Conservation (phyloP, 495 filamentous ascomycete genomes). For the Neurospora sp. region DNA sequence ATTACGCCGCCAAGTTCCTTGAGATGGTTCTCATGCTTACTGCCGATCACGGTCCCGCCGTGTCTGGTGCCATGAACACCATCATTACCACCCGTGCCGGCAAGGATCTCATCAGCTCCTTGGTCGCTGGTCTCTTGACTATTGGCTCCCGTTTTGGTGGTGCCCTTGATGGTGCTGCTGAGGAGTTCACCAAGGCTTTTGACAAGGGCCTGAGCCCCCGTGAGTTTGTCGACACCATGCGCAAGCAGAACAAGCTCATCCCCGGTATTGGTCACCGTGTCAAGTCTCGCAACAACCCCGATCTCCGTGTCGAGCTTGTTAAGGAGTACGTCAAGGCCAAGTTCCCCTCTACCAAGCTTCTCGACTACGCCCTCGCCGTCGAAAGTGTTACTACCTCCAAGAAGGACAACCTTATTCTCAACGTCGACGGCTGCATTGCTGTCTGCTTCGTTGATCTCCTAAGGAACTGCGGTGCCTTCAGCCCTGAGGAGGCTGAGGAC, state of each 20-base stretch:
- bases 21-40: slow-evolving; percentile 99
- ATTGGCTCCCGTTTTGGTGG: slow-evolving; percentile 98
- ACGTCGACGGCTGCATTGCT: slow-evolving; percentile 95
- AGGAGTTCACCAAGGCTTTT: slow-evolving; percentile 96
- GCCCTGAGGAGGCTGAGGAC: slow-evolving; percentile 69
- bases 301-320: slow-evolving; percentile 97
- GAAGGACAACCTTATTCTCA: slow-evolving; percentile 99
- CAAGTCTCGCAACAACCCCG: slow-evolving; percentile 99
- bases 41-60: slow-evolving; percentile 96
- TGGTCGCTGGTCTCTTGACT: slow-evolving; percentile 93
- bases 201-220: slow-evolving; percentile 97
- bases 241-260: slow-evolving; percentile 99
- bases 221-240: slow-evolving; percentile 97
- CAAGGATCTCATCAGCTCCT: slow-evolving; percentile 92
- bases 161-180: slow-evolving; percentile 93
- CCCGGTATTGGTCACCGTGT: slow-evolving; percentile 98
- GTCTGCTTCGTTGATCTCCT: slow-evolving; percentile 98
- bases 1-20: slow-evolving; percentile 95
- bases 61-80: slow-evolving; percentile 99
- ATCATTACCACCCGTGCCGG: slow-evolving; percentile 99
- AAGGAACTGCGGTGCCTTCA: slow-evolving; percentile 96
- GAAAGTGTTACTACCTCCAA: slow-evolving; percentile 98
- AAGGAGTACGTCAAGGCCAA: slow-evolving; percentile 97
- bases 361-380: slow-evolving; percentile 96
- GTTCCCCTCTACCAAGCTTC: slow-evolving; percentile 93